Conservation (phyloP, 495 filamentous ascomycete genomes). For the Pseudotulostoma volvatum region DNA sequence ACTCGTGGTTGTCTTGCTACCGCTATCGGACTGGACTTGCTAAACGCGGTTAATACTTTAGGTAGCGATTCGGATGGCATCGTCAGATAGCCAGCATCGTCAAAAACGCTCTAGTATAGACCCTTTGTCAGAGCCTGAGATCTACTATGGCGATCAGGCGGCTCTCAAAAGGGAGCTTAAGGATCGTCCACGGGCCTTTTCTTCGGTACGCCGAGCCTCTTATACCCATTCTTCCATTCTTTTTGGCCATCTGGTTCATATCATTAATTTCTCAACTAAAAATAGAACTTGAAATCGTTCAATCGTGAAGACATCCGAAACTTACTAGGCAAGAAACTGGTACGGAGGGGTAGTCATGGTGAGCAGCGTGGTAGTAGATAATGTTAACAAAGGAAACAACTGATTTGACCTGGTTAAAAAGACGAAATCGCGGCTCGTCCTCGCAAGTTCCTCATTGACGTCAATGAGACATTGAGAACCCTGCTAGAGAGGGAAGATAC, state of each 20-base stretch:
- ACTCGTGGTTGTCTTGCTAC: too few relatives aligned
- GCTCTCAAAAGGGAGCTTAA: slow-evolving; percentile 15
- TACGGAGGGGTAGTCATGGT: slow-evolving; percentile 33
- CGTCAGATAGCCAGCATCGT: too few relatives aligned
- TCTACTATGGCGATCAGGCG: slow-evolving; percentile 35
- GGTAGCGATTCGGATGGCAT: too few relatives aligned
- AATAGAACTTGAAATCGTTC: slow-evolving; percentile 22
- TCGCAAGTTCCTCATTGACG: slow-evolving; percentile 60
- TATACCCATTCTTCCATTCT: slow-evolving; percentile 1
- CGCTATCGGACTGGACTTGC: too few relatives aligned
- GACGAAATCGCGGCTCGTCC: slow-evolving; percentile 35
- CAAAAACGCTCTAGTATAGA: slow-evolving; percentile 20
- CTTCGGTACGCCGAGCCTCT: slow-evolving; percentile 35
- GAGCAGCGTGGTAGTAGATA: slow-evolving; percentile 12
- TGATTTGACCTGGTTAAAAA: slow-evolving; percentile 8
- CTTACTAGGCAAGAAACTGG: slow-evolving; percentile 18
- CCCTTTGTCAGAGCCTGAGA: slow-evolving; percentile 30
- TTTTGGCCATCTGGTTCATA: slow-evolving; percentile 8
- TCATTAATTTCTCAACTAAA: too few relatives aligned
- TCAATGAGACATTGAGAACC: slow-evolving; percentile 54
- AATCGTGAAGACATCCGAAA: slow-evolving; percentile 22
- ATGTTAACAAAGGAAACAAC: not conserved
- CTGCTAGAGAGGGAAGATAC: slow-evolving; percentile 74
- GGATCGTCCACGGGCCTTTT: slow-evolving; percentile 28
- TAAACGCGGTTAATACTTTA: too few relatives aligned